A percentile compares a stretch with the other conserved stretches of the same genome.
These are phyloP conservation scores for Alternaria angustiovoidea DNA, from an alignment of 2,329 filamentous ascomycete genomes.

Conservation along the genomic window DNA sequence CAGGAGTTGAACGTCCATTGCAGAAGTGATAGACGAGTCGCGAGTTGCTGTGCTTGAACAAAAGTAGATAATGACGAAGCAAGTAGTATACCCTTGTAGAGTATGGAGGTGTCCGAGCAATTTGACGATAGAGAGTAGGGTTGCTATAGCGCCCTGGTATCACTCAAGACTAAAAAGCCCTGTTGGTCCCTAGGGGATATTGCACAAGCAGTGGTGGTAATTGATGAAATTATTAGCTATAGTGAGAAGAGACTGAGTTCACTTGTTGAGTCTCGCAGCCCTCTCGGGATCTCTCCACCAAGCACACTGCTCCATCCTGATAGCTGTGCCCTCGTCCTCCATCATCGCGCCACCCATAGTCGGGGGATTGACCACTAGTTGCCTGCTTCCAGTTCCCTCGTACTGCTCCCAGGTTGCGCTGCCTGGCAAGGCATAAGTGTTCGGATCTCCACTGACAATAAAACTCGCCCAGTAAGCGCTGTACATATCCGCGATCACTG, in stretches of 20 bases:
- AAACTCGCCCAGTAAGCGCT: constrained; percentile 49
- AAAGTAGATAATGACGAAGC: too few species aligned
- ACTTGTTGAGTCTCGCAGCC: constrained; percentile 45
- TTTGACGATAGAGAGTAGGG: too few species aligned
- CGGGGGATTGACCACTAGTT: constrained; percentile 36
- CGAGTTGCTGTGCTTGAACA: too few species aligned
- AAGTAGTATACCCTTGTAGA: too few species aligned
- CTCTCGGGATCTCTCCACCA: constrained; percentile 47
- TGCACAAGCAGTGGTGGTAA: neutral
- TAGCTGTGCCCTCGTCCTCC: constrained; percentile 36
- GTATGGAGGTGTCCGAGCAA: too few species aligned
- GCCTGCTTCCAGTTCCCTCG: constrained; percentile 14
- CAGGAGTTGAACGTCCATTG: too few species aligned
- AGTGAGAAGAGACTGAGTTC: neutral
- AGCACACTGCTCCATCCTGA: constrained; percentile 40
- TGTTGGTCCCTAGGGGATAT: neutral
- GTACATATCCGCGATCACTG: constrained; percentile 43
- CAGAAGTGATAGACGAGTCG: too few species aligned
- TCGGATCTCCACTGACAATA: constrained; percentile 47
- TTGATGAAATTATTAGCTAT: neutral
- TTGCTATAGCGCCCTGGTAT: neutral
- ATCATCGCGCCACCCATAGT: constrained; percentile 32
- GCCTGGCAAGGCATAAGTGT: constrained; percentile 31
- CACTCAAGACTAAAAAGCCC: neutral
- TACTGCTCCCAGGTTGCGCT: constrained; percentile 44